These are phyloP conservation scores for Porcisia hertigi DNA, from an alignment of 208 protist species.

Conservation along the genomic window DNA sequence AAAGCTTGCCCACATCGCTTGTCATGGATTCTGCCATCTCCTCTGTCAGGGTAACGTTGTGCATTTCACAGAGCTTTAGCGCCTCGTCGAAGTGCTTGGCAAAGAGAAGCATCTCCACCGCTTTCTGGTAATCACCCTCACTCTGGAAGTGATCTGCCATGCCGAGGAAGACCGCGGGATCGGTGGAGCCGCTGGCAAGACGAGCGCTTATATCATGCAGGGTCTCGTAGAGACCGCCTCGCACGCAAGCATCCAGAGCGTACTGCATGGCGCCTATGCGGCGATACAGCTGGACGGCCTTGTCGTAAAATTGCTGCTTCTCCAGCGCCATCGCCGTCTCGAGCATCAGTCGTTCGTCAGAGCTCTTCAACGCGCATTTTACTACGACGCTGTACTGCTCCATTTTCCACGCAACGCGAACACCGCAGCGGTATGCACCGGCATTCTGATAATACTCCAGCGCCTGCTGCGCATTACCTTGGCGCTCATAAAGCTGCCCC, in stretches of 20 bases:
- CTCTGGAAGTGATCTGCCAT: constrained; percentile 93
- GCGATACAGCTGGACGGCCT: constrained; percentile 94
- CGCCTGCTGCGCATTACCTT: constrained; percentile 54
- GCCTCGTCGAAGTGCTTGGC: constrained; percentile 88
- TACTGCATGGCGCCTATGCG: constrained; percentile 90
- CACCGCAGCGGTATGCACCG: constrained; percentile 87
- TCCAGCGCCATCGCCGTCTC: constrained; percentile 91
- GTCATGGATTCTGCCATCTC: constrained; percentile 93
- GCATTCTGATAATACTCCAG: constrained; percentile 92
- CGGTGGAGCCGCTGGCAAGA: constrained; percentile 67
- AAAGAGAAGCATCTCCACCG: constrained; percentile 94
- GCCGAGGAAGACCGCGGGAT: constrained; percentile 90
- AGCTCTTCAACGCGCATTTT: constrained; percentile 72
- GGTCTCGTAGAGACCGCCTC: constrained; percentile 89
- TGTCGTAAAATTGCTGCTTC: constrained; percentile 81
- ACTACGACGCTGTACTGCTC: constrained; percentile 77
- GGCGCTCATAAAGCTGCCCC: constrained; percentile 88
- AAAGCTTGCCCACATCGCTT: constrained; percentile 50
- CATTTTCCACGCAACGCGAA: constrained; percentile 82
- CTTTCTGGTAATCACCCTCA: constrained; percentile 83
- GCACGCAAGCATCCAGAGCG: constrained; percentile 93
- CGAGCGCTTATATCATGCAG: constrained; percentile 93
- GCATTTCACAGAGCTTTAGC: constrained; percentile 80
- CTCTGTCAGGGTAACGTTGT: constrained; percentile 87
- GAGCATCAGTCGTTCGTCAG: constrained; percentile 81